A percentile compares a stretch with the other conserved stretches of the same genome.
phyloP scores from a whole-genome alignment of 768 basidiomycete genomes.

The Basidioascus undulatus region DNA sequence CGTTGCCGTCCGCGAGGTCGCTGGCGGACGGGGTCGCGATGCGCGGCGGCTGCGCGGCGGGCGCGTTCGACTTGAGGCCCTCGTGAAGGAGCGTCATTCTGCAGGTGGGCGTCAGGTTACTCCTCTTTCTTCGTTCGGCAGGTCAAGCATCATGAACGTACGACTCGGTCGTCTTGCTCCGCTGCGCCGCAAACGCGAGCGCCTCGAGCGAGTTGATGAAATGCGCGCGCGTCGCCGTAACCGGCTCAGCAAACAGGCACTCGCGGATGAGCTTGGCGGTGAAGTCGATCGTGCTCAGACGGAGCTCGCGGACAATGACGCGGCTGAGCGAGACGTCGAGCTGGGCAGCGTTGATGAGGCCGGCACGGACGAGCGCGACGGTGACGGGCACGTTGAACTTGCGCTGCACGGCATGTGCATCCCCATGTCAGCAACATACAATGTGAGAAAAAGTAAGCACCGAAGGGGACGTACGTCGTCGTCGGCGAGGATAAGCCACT shows the following conservation, averaged over 20 bases:
- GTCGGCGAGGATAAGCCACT: slow-evolving; percentile 87
- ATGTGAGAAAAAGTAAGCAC: slow-evolving; percentile 2
- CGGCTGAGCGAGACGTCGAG: slow-evolving; percentile 83
- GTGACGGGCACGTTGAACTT: slow-evolving; percentile 93
- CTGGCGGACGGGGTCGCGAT: no score
- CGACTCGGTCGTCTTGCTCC: slow-evolving; percentile 65
- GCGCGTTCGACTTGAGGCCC: no score
- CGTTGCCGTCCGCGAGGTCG: slow-evolving; percentile 8
- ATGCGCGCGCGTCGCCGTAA: slow-evolving; percentile 47
- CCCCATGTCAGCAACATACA: slow-evolving; percentile 2
- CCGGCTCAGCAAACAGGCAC: slow-evolving; percentile 56
- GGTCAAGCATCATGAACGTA: no score
- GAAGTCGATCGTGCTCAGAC: slow-evolving; percentile 53
- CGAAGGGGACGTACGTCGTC: slow-evolving; percentile 71
- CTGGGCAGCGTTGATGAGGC: slow-evolving; percentile 46
- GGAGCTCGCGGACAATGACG: slow-evolving; percentile 50
- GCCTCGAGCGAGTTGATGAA: slow-evolving; percentile 61
- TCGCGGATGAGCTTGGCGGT: slow-evolving; percentile 63
- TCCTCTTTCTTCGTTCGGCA: no score
- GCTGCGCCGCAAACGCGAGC: slow-evolving; percentile 42
- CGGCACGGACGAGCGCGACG: slow-evolving; percentile 59
- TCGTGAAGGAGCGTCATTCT: no score
- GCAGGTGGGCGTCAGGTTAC: no score
- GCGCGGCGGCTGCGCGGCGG: slow-evolving; percentile 1
- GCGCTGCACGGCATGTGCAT: slow-evolving; percentile 30